phyloP scores from a whole-genome alignment of 257 asterid genomes.

The Nemophila menziesii region DNA sequence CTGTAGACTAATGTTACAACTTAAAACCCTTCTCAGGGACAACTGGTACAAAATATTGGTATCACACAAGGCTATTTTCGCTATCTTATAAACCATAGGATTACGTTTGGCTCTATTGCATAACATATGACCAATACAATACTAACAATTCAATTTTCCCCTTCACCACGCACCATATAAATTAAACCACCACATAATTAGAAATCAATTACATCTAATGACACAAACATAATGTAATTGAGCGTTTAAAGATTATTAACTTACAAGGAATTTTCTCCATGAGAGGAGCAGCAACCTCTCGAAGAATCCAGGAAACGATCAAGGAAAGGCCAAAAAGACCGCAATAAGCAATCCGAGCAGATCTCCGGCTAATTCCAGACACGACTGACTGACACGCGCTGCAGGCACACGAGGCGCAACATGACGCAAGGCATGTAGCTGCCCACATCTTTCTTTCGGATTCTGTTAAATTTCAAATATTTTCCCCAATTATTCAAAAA shows the following conservation, averaged over 20 bases:
- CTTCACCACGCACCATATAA: not conserved
- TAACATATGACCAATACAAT: too few relatives aligned
- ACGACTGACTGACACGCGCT: slow-evolving; percentile 65
- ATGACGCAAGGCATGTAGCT: slow-evolving; percentile 78
- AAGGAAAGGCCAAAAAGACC: slow-evolving; percentile 75
- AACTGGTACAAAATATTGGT: too few relatives aligned
- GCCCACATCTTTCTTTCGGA: slow-evolving; percentile 54
- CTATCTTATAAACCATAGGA: too few relatives aligned
- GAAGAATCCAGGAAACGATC: slow-evolving; percentile 72
- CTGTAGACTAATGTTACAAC: too few relatives aligned
- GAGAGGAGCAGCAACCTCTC: slow-evolving; percentile 87
- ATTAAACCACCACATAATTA: not conserved
- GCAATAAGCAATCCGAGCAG: slow-evolving; percentile 83
- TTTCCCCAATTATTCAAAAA: not conserved
- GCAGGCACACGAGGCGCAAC: slow-evolving; percentile 83
- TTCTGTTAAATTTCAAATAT: not conserved
- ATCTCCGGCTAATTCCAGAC: slow-evolving; percentile 73
- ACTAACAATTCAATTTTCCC: not conserved
- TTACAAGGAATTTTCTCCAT: slow-evolving; percentile 81
- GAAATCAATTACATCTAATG: not conserved
- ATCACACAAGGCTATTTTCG: too few relatives aligned
- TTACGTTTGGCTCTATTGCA: too few relatives aligned
- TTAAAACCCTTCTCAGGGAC: too few relatives aligned
- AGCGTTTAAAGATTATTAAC: not conserved
- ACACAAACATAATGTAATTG: not conserved